Conservation (phyloP, 2,329 filamentous ascomycete genomes). For the Aspergillus carbonarius region DNA sequence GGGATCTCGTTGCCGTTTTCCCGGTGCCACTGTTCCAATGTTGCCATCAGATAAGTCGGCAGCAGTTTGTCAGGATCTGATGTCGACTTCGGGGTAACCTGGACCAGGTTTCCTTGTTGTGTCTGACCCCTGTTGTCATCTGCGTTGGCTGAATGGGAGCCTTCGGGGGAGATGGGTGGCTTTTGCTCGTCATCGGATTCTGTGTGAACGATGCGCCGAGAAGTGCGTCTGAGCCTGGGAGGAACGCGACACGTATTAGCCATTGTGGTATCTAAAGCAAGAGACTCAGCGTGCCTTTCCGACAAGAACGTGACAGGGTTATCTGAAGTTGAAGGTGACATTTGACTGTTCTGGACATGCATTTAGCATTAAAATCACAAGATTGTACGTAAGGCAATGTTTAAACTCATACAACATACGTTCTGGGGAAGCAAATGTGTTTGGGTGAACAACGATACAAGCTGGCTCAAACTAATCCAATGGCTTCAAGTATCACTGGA, state of each 20-base stretch:
- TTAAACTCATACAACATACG: too few relatives aligned
- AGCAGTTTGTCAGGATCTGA: slow-evolving; percentile 4
- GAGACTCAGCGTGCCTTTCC: neutral
- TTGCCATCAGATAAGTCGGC: slow-evolving; percentile 4
- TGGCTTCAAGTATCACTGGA: too few relatives aligned
- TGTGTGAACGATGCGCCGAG: neutral
- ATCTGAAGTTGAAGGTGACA: neutral
- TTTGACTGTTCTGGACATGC: neutral
- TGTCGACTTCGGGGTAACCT: neutral
- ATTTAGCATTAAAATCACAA: neutral
- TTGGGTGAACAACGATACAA: too few relatives aligned
- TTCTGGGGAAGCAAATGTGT: too few relatives aligned
- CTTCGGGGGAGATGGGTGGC: neutral
- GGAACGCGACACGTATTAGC: neutral
- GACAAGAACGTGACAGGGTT: neutral
- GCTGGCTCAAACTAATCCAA: too few relatives aligned
- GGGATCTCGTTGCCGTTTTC: slow-evolving; percentile 5
- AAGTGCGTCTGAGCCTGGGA: neutral
- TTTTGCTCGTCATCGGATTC: neutral
- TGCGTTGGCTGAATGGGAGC: neutral
- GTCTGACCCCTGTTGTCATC: neutral
- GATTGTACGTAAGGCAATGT: too few relatives aligned
- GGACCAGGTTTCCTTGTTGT: neutral
- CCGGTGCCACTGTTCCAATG: slow-evolving; percentile 15
- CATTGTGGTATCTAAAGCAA: neutral